These are phyloP conservation scores for Aureobasidium leucospermi DNA, from an alignment of 2,329 filamentous ascomycete species.

Conservation along the genomic window DNA sequence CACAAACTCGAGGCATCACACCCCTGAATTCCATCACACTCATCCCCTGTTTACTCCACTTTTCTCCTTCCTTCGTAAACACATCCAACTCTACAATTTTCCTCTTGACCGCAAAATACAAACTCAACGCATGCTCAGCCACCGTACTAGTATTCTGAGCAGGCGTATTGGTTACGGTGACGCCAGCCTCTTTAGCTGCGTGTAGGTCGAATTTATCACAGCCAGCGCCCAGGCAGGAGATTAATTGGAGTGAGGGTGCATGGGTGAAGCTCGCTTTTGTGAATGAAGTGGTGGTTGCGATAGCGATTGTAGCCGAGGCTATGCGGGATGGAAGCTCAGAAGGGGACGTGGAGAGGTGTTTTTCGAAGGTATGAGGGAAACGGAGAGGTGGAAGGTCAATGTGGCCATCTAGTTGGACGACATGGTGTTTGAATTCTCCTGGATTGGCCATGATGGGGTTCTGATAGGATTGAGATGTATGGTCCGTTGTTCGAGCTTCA, in stretches of 20 bases:
- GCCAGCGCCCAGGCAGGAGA: slow-evolving; percentile 41
- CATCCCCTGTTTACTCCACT: slow-evolving; percentile 36
- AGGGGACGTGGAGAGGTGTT: slow-evolving; percentile 28
- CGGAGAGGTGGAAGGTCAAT: slow-evolving; percentile 34
- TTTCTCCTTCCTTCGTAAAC: slow-evolving; percentile 27
- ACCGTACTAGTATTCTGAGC: slow-evolving; percentile 39
- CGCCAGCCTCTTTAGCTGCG: slow-evolving; percentile 35
- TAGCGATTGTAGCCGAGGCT: slow-evolving; percentile 40
- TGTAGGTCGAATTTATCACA: slow-evolving; percentile 41
- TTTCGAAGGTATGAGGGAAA: slow-evolving; percentile 37
- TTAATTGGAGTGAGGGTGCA: slow-evolving; percentile 37
- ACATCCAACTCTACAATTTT: slow-evolving; percentile 33
- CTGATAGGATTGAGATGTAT: not conserved
- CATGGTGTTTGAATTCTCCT: slow-evolving; percentile 32
- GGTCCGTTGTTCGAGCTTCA: not conserved
- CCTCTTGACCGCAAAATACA: slow-evolving; percentile 42
- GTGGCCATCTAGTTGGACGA: slow-evolving; percentile 42
- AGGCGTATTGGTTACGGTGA: slow-evolving; percentile 41
- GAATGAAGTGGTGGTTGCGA: slow-evolving; percentile 35
- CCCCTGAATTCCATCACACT: slow-evolving; percentile 27
- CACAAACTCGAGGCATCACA: slow-evolving; percentile 36
- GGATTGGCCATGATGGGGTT: not conserved
- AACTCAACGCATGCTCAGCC: slow-evolving; percentile 43
- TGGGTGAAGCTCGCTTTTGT: slow-evolving; percentile 32
- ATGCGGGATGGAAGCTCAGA: slow-evolving; percentile 35